Evolutionary conservation across 768 basidiomycete species (phyloP), one percentile per base, ranked within the genome.

Genomic region (Pleurotus citrinopileatus): DNA sequence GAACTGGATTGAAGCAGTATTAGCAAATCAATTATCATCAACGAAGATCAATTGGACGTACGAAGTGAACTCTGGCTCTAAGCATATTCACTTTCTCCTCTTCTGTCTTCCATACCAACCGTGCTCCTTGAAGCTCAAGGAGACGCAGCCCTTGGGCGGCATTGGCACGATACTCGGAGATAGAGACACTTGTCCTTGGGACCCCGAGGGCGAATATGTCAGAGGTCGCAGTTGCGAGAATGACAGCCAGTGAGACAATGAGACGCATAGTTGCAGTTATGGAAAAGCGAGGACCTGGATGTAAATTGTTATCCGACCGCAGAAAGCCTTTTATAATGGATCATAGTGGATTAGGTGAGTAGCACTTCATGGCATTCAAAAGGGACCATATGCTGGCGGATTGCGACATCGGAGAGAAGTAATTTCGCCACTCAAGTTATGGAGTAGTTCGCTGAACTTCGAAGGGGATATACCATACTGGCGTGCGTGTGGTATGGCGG

Each of bases 121-220:
- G 61, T 56, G 26, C 32, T 34, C 32, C 32, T 34, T 34, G 10
- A 3, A 69, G 58, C 43, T 64, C 62, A n/a, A 72, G 56, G 20
- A 71, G 61, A 44, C 65, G 67, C 26, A 71, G 63, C 5, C 68
- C 69, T 32, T 68, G 55, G 8, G 63, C 65, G n/a, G 62, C 42
- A 42, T 71, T 70, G 40, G n/a, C 8, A 9, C 40, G 40, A 17
- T 12, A 22, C 9, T 42, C 40, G 13, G 53, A 28, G 32, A 34
- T 9, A 34, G 32, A 34, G 32, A 34, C 10, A n/a, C 32, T 34
- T 2, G 9, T 34, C 3, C n/a, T 34, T n/a, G 32, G 32, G 9
- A n/a, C 32, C n/a, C 32, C 32, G 32, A 34, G 32, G 1, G n/a
- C 32, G 32, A 34, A 34, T 9, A 34, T n/a, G n/a, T 34, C 32